Conservation (phyloP, 2,329 filamentous ascomycete species). For the Pseudocercospora crystallina region DNA sequence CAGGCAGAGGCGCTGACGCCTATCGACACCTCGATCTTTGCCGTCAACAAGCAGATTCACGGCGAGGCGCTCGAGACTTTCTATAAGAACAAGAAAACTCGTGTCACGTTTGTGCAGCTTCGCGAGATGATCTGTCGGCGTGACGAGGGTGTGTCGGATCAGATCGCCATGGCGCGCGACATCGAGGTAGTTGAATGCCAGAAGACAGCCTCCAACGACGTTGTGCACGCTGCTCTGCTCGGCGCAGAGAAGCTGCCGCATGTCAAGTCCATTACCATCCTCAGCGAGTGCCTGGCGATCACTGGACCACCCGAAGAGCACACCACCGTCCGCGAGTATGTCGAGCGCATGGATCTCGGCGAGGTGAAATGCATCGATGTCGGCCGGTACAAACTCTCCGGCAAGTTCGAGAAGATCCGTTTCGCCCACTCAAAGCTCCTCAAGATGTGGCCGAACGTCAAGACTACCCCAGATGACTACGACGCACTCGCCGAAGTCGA, state of each 20-base stretch:
- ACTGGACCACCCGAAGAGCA: background rate
- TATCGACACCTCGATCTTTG: slow-evolving; percentile 8
- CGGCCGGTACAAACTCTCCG: slow-evolving; percentile 4
- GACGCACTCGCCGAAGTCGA: background rate
- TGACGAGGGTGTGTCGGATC: background rate
- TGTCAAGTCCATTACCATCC: slow-evolving; percentile 4
- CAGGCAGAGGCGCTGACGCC: background rate
- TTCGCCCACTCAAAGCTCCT: slow-evolving; percentile 8
- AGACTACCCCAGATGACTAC: slow-evolving; percentile 4
- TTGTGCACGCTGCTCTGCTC: background rate
- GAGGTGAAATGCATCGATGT: slow-evolving; percentile 1
- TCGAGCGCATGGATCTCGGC: background rate
- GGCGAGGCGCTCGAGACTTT: slow-evolving; percentile 13
- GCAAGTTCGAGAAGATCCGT: slow-evolving; percentile 2
- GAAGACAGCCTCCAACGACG: background rate
- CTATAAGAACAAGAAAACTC: slow-evolving; percentile 11
- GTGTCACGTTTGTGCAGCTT: slow-evolving; percentile 2
- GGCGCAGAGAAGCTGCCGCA: slow-evolving; percentile 4
- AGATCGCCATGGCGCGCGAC: background rate
- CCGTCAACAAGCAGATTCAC: slow-evolving; percentile 11
- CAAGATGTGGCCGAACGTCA: slow-evolving; percentile 13
- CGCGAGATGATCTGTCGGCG: background rate
- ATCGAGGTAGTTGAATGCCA: slow-evolving; percentile 9
- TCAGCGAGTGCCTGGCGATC: slow-evolving; percentile 5
- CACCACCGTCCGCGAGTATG: background rate